phyloP scores from a whole-genome alignment of 2,329 filamentous ascomycete species.

The Botrytis porri region DNA sequence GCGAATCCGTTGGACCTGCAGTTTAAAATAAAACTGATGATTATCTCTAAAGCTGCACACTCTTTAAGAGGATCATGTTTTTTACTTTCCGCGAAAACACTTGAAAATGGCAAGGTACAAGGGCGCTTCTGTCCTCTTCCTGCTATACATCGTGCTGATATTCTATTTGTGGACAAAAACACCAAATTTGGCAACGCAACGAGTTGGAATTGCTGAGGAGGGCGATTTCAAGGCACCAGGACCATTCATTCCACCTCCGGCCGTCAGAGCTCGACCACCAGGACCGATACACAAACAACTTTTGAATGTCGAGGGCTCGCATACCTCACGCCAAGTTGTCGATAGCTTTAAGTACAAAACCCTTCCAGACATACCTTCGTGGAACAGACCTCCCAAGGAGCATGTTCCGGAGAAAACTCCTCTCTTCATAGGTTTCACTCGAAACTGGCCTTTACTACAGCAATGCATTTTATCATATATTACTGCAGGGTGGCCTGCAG shows the following conservation, averaged over 20 bases:
- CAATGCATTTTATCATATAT: conserved; percentile 57
- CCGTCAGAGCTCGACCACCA: conserved; percentile 6
- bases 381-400: conserved; percentile 44
- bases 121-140: background rate
- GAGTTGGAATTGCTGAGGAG: background rate
- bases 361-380: conserved; percentile 27
- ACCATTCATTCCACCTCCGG: background rate
- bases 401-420: conserved; percentile 47
- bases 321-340: background rate
- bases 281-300: conserved; percentile 10
- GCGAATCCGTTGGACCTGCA: background rate
- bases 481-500: conserved; percentile 56
- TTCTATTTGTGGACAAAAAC: conserved; percentile 2
- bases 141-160: background rate
- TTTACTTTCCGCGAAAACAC: background rate
- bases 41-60: background rate
- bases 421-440: conserved; percentile 57
- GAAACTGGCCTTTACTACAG: conserved; percentile 53
- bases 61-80: background rate
- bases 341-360: conserved; percentile 6
- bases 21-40: background rate
- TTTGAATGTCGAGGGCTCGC: background rate
- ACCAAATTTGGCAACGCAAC: background rate
- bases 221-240: background rate
- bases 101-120: background rate